Evolutionary conservation across 202 grass and related monocot species (phyloP).

Genomic region (Panicum virgatum): DNA sequence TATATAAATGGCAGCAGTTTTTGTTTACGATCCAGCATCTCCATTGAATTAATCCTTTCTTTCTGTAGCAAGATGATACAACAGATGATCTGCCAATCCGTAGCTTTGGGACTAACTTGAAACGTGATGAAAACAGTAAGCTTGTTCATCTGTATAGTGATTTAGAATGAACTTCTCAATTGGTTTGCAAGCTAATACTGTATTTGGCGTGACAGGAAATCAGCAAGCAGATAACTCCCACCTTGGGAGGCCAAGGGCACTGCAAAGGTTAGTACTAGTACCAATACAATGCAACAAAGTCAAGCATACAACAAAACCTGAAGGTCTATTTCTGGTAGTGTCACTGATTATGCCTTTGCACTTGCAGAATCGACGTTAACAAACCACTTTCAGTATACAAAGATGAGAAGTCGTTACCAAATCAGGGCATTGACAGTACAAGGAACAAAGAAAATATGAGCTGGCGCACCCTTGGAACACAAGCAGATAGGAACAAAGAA

Average conservation of each 20-base stretch:
- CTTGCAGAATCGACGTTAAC: conserved; percentile 50
- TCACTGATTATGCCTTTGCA: conserved; percentile 17
- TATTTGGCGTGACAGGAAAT: conserved; percentile 49
- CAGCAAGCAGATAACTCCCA: conserved; percentile 40
- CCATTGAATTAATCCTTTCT: background rate
- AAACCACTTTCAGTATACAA: conserved; percentile 65
- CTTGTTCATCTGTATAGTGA: background rate
- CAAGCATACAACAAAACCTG: background rate
- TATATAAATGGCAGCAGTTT: background rate
- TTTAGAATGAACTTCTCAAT: conserved; percentile 9
- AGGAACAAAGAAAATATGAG: conserved; percentile 39
- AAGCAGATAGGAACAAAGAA: conserved; percentile 83
- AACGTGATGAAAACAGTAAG: conserved; percentile 52
- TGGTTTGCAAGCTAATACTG: conserved; percentile 28
- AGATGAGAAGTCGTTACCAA: conserved; percentile 66
- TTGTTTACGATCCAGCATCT: background rate
- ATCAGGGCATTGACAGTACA: conserved; percentile 34
- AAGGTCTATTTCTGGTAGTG: background rate
- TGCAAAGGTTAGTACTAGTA: conserved; percentile 68
- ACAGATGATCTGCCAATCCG: conserved; percentile 39
- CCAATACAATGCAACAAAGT: conserved; percentile 5
- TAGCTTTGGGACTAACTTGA: conserved; percentile 75
- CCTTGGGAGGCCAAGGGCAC: conserved; percentile 37
- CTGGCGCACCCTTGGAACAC: conserved; percentile 79
- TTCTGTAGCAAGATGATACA: conserved; percentile 56